These are phyloP conservation scores for Vitis amurensis DNA, from an alignment of 164 flowering plant genomes.

Conservation along the genomic window DNA sequence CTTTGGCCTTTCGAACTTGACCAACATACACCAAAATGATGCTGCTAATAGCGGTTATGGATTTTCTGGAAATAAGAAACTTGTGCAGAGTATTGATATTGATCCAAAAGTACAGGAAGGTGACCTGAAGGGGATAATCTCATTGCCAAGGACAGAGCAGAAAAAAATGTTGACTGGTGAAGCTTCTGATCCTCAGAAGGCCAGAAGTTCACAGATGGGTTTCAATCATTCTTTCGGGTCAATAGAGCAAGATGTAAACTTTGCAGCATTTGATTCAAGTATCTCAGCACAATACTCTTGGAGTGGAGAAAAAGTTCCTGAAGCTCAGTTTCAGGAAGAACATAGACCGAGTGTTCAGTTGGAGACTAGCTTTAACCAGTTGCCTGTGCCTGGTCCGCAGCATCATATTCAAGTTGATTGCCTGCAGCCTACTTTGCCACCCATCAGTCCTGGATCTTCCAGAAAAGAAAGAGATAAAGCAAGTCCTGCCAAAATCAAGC, in stretches of 20 bases:
- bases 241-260: constrained; percentile 27
- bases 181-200: constrained; percentile 25
- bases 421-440: constrained; percentile 17
- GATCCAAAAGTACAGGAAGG: constrained; percentile 26
- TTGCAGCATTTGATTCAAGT: constrained; percentile 30
- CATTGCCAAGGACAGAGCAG: constrained; percentile 29
- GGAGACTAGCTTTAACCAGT: constrained; percentile 30
- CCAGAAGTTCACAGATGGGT: constrained; percentile 25
- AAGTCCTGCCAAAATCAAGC: constrained; percentile 23
- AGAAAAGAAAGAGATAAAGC: constrained; percentile 20
- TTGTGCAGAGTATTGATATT: constrained; percentile 27
- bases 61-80: constrained; percentile 30
- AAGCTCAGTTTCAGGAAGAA: constrained; percentile 36
- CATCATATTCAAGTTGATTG: constrained; percentile 32
- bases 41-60: constrained; percentile 28
- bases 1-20: constrained; percentile 39
- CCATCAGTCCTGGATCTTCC: constrained; percentile 25
- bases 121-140: constrained; percentile 25
- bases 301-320: constrained; percentile 35
- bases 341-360: constrained; percentile 22
- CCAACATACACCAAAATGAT: constrained; percentile 26
- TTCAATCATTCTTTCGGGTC: constrained; percentile 26
- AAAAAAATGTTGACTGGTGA: constrained; percentile 26
- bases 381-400: constrained; percentile 23
- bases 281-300: constrained; percentile 34